Evolutionary conservation across 148 eudicot species (phyloP).

Genomic region (Nyssa sinensis): DNA sequence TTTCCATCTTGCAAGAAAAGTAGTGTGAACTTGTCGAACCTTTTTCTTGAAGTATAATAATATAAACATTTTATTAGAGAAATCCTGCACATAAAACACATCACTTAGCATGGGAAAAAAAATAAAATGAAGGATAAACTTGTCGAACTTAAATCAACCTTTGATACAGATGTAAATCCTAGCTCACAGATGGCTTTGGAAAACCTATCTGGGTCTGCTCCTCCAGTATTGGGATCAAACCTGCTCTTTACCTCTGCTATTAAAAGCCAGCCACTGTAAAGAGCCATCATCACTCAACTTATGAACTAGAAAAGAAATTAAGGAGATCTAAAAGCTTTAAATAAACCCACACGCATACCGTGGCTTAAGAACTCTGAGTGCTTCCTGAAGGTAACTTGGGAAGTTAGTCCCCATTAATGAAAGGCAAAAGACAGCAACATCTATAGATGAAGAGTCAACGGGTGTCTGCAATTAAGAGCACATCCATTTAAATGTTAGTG

Average conservation of each 20-base stretch:
- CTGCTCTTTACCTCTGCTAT: conserved; percentile 98
- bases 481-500: background rate
- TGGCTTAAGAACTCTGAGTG: conserved; percentile 82
- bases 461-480: conserved; percentile 64
- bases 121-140: background rate
- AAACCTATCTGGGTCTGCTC: conserved; percentile 79
- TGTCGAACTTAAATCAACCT: conserved; percentile 32
- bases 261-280: conserved; percentile 83
- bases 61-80: conserved; percentile 90
- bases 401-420: conserved; percentile 93
- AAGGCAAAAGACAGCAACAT: conserved; percentile 90
- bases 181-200: conserved; percentile 66
- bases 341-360: conserved; percentile 32
- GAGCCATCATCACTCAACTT: conserved; percentile 12
- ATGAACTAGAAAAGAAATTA: background rate
- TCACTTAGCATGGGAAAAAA: conserved; percentile 5
- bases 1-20: background rate
- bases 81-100: conserved; percentile 55
- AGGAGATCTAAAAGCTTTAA: background rate
- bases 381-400: conserved; percentile 75
- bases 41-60: conserved; percentile 72
- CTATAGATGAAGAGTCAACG: conserved; percentile 67
- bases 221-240: conserved; percentile 81
- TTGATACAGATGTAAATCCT: conserved; percentile 57
- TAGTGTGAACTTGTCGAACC: conserved; percentile 36